These are phyloP conservation scores for Aureobasidium sp. DNA, from an alignment of 2,329 filamentous ascomycete genomes.

Conservation along the genomic window DNA sequence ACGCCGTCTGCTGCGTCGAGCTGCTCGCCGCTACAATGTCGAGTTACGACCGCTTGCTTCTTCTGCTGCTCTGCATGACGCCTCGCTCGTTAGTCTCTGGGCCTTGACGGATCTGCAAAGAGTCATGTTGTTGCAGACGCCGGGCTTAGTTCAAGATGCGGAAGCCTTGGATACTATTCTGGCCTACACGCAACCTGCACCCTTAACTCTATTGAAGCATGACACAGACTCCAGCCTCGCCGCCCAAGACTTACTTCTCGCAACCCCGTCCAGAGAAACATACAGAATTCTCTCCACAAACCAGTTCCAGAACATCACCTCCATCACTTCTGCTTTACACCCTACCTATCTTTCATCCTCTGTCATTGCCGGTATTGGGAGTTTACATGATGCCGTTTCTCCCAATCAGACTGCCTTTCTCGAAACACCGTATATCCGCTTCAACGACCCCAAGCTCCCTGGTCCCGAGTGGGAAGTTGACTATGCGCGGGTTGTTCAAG, in stretches of 20 bases:
- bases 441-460: slow-evolving; percentile 42
- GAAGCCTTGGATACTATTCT: slow-evolving; percentile 40
- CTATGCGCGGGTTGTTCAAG: slow-evolving; percentile 33
- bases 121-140: slow-evolving; percentile 38
- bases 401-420: slow-evolving; percentile 37
- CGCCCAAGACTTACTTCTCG: slow-evolving; percentile 28
- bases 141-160: slow-evolving; percentile 41
- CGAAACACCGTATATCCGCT: slow-evolving; percentile 39
- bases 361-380: slow-evolving; percentile 27
- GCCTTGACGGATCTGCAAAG: slow-evolving; percentile 40
- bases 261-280: slow-evolving; percentile 21
- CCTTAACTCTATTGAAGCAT: slow-evolving; percentile 26
- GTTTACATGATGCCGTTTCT: slow-evolving; percentile 23
- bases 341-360: slow-evolving; percentile 24
- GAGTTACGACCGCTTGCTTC: slow-evolving; percentile 35
- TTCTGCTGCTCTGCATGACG: slow-evolving; percentile 27
- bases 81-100: slow-evolving; percentile 41
- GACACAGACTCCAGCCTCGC: neutral
- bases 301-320: slow-evolving; percentile 17
- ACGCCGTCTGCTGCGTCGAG: slow-evolving; percentile 37
- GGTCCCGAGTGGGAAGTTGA: slow-evolving; percentile 47
- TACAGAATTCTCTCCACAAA: slow-evolving; percentile 19
- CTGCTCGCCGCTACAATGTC: slow-evolving; percentile 40
- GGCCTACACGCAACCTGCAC: slow-evolving; percentile 30
- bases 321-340: slow-evolving; percentile 28